These are phyloP conservation scores for Scopulariopsis brevicaulis DNA, from an alignment of 2,329 filamentous ascomycete species.

Conservation along the genomic window DNA sequence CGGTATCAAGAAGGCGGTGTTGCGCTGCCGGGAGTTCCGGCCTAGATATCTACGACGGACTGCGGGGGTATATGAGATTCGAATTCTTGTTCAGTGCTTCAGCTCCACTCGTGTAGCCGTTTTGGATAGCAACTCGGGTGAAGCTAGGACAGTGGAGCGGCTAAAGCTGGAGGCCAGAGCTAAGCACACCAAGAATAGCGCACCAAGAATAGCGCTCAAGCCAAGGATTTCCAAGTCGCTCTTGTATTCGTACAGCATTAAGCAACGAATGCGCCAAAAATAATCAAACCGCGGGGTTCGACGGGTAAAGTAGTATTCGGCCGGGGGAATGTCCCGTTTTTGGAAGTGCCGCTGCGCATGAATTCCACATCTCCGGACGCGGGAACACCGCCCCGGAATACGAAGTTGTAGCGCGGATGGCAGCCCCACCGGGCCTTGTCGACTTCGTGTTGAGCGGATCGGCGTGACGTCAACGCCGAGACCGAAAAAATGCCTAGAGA, in stretches of 20 bases:
- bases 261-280: neutral
- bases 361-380: neutral
- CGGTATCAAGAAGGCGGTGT: slow-evolving; percentile 21
- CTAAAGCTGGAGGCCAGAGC: neutral
- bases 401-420: neutral
- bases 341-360: neutral
- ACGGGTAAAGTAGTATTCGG: neutral
- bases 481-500: neutral
- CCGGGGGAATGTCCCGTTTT: neutral
- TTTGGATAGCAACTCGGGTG: slow-evolving; percentile 6
- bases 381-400: neutral
- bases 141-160: slow-evolving; percentile 5
- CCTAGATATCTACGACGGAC: slow-evolving; percentile 9
- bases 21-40: slow-evolving; percentile 17
- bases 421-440: neutral
- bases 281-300: neutral
- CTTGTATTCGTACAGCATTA: neutral
- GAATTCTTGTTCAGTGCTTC: neutral
- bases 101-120: slow-evolving; percentile 6
- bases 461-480: neutral
- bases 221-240: neutral
- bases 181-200: no score
- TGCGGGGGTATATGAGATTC: neutral
- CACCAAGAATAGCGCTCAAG: neutral
- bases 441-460: no score